Base-by-base conservation (phyloP, 2,329 filamentous ascomycete genomes). In the Phoma sp. region DNA sequence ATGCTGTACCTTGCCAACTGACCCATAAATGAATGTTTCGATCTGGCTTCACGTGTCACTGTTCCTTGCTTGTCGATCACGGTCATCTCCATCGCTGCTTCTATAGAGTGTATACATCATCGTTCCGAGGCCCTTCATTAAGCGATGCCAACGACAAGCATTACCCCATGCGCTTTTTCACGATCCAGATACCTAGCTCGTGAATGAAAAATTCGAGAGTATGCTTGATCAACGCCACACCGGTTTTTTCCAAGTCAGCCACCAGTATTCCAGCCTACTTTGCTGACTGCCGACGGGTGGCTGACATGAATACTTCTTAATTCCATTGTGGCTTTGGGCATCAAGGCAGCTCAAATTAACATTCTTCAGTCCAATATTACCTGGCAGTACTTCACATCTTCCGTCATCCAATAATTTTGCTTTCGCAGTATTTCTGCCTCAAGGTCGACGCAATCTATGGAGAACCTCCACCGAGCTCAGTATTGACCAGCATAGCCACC, bases 241-340 rank as follows among this genome's bases (percentile, higher is more conserved):
- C 38, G 49, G 19, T 8, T 15, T 3, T 10, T 6, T 6, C 41
- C 39, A 51, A 17, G 17, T 51, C 17, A 51, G 7, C 17, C n/a
- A 22, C 22, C n/a, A 33, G 32, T 2, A 8, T 25, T 38, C 43
- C 43, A 47, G 43, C 49, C 43, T 45, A 39, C 22, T 15, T 17
- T 38, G 33, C 41, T 40, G 49, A 35, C 49, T 15, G 33, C 24
- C 12, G 32, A 32, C 43, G 51, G 38, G 43, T 54, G 51, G 51
- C 51, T 48, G 38, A 25, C 19, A 25, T 15, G 37, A 17, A 17
- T 38, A 27, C 29, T 32, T 47, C 43, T 53, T 47, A 31, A 19
- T 36, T 32, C 24, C 27, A 36, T 37, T 17, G n/a, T 22, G 4
- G 24, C 19, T 38, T 32, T 54, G 38, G 37, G 37, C 50, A 43